phyloP scores from a whole-genome alignment of 1,284 basidiomycete species.

The Ceratobasidium sp. region DNA sequence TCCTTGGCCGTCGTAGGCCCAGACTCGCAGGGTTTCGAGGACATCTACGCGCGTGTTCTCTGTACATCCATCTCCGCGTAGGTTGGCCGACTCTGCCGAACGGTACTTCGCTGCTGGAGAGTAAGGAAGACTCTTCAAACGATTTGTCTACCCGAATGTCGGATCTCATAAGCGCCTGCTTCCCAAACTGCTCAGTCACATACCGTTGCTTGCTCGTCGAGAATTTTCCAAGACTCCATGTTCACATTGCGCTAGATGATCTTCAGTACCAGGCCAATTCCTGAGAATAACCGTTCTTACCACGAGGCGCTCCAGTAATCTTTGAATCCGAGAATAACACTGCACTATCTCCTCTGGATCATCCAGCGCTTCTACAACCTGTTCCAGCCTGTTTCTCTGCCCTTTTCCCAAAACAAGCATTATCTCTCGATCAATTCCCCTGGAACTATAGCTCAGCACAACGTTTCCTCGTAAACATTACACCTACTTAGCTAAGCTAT shows the following conservation, averaged over 20 bases:
- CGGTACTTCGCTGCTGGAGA: not conserved
- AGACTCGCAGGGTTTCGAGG: not conserved
- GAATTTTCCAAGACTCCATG: constrained; percentile 1
- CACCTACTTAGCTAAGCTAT: not conserved
- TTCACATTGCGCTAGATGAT: constrained; percentile 13
- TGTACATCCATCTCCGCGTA: not conserved
- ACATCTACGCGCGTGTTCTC: not conserved
- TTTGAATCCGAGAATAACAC: constrained; percentile 2
- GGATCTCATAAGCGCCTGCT: not conserved
- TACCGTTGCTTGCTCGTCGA: constrained; percentile 15
- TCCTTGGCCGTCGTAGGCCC: not conserved
- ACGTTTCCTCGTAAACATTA: not conserved
- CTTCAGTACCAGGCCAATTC: not conserved
- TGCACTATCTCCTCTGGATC: not conserved
- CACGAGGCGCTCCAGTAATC: not conserved
- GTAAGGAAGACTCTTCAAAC: not conserved
- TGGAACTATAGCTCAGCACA: not conserved
- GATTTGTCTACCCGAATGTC: not conserved
- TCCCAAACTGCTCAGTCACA: not conserved
- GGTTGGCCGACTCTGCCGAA: not conserved
- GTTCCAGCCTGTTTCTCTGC: not conserved
- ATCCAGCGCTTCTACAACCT: not conserved
- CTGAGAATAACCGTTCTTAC: not conserved
- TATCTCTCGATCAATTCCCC: not conserved
- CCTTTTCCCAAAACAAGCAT: not conserved